phyloP scores from a whole-genome alignment of 805 yeast genomes.

The Pichia gijzeniarum region DNA sequence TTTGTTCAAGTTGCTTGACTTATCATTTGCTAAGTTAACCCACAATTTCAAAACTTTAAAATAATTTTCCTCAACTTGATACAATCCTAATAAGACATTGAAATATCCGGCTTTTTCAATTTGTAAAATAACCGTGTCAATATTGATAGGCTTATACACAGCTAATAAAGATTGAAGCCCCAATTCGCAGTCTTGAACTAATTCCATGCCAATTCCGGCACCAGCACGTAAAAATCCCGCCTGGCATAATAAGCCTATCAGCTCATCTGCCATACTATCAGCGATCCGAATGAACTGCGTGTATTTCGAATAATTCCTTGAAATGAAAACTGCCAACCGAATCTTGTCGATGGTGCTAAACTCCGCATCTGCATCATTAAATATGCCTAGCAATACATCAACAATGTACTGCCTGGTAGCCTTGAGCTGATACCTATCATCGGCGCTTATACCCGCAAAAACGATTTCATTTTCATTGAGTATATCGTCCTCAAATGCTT shows the following conservation, averaged over 20 bases:
- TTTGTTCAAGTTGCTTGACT: no score
- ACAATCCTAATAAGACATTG: constrained; percentile 53
- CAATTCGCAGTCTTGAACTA: constrained; percentile 51
- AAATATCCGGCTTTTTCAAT: constrained; percentile 51
- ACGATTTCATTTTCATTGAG: constrained; percentile 54
- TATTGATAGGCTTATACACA: constrained; percentile 52
- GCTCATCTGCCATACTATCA: constrained; percentile 44
- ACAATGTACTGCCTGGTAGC: constrained; percentile 72
- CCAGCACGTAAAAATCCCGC: not conserved
- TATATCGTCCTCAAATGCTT: constrained; percentile 73
- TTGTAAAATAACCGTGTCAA: constrained; percentile 41
- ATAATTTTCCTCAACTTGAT: constrained; percentile 45
- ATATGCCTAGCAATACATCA: constrained; percentile 61
- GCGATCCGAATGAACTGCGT: constrained; percentile 73
- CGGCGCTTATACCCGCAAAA: constrained; percentile 14
- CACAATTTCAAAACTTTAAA: constrained; percentile 51
- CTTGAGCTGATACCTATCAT: constrained; percentile 23
- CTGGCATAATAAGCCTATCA: constrained; percentile 45
- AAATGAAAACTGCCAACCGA: constrained; percentile 60
- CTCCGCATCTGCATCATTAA: constrained; percentile 32
- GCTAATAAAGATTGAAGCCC: constrained; percentile 71
- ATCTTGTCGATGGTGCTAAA: constrained; percentile 27
- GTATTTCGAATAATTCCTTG: constrained; percentile 78
- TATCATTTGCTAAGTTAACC: constrained; percentile 26
- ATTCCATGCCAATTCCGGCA: constrained; percentile 17